Evolutionary conservation across 1,284 basidiomycete genomes (phyloP), one percentile per base, ranked within the genome.

Genomic region (Melampsora larici-populina): DNA sequence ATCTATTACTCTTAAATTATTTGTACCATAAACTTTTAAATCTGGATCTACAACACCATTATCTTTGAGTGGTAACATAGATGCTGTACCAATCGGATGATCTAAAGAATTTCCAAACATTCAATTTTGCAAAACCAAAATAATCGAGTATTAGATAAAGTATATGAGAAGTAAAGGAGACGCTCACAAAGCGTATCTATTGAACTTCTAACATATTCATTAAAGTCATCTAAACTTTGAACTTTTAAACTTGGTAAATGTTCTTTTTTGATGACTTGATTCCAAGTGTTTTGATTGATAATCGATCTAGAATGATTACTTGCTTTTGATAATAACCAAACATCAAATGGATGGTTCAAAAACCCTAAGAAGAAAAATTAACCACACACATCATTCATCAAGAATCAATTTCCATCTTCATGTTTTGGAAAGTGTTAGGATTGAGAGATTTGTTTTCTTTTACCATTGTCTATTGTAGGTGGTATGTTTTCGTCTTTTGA

Each of bases 11-110:
- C 85, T 82, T 80, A 92, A 85, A 85, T 91, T 91, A 82, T 86
- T 81, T 7, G 90, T 89, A 72, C 90, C 91, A 83, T 88, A 90
- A 69, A 93, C 91, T 82, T 87, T 89, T 79, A 91, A 86, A 78
- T 88, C 87, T 31, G 85, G 84, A 84, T 92, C 91, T 80, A 92
- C 88, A 43, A 92, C 91, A 81, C 91, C 91, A 65, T 91, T 91
- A 82, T 91, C 84, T 79, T 87, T 86, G 67, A 88, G 86, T 24
- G 90, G 90, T 82, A 91, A 90, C 91, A 92, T 91, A 26, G 90
- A 88, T 55, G 81, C 85, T 78, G 85, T 85, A 80, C 89, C 89
- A 76, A 81, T 81, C 17, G 83, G 82, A 80, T 83, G 82, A 64
- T 64, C 62, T 64, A 26, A 55, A 7, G 17, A 55, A 55, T 13